Percentiles rank a stretch among this genome's conserved stretches.
Conservation (phyloP, 345 rosid genomes). For the Excoecaria agallocha region DNA sequence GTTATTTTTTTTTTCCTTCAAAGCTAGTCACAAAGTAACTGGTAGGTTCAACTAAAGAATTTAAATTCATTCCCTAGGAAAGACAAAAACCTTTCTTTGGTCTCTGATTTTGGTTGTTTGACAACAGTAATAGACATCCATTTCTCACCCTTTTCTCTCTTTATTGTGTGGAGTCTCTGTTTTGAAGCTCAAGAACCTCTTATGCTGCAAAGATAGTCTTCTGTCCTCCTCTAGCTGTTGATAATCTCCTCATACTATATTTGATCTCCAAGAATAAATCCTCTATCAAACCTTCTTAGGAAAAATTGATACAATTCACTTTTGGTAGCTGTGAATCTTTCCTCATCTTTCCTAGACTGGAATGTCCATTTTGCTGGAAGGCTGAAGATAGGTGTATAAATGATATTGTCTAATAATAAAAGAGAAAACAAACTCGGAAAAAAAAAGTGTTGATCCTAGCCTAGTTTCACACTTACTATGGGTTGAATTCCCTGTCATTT, state of each 20-base stretch:
- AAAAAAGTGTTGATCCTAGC: not conserved
- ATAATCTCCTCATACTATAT: too few species aligned
- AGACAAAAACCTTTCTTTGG: not conserved
- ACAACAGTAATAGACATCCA: not conserved
- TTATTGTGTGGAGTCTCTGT: not conserved
- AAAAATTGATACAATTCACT: not conserved
- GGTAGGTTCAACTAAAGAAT: not conserved
- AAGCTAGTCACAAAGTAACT: not conserved
- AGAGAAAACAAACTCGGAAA: not conserved
- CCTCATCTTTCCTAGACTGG: not conserved
- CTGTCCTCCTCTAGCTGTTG: too few species aligned
- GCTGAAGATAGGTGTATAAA: not conserved
- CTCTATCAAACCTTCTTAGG: not conserved
- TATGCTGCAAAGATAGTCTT: too few species aligned
- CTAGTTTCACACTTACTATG: not conserved
- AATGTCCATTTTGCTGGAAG: not conserved
- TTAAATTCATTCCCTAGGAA: not conserved
- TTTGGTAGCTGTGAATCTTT: not conserved
- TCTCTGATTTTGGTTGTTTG: not conserved
- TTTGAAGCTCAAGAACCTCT: not conserved
- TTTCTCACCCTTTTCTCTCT: not conserved
- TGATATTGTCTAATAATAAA: not conserved
- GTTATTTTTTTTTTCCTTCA: not conserved
- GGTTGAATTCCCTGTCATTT: not conserved
- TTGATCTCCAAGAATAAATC: not conserved